A percentile compares a stretch with the other conserved stretches of the same genome.
These are phyloP conservation scores for Cardamine chenopodiifolia DNA, from an alignment of 345 rosid genomes.

Conservation along the genomic window DNA sequence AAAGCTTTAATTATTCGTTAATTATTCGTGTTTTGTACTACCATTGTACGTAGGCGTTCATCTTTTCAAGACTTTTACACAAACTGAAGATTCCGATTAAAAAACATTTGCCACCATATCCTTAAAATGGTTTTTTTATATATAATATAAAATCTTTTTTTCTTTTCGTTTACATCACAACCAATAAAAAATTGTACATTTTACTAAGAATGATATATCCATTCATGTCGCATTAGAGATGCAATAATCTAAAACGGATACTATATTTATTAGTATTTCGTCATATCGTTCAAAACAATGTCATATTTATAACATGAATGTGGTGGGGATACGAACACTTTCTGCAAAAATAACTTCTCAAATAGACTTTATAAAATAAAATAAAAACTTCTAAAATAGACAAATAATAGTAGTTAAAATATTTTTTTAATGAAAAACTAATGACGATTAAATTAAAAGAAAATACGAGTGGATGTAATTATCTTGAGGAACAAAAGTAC, in stretches of 20 bases:
- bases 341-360: neutral
- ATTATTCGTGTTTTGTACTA: neutral
- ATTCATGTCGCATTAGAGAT: neutral
- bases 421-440: neutral
- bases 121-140: neutral
- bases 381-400: neutral
- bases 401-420: neutral
- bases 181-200: neutral
- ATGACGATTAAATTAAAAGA: neutral
- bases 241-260: neutral
- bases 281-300: neutral
- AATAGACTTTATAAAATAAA: neutral
- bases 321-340: neutral
- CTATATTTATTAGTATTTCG: neutral
- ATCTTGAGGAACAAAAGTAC: slow-evolving; percentile 22
- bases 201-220: neutral
- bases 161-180: neutral
- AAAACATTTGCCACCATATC: neutral
- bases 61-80: neutral
- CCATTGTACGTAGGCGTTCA: neutral
- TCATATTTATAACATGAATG: neutral
- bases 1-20: neutral
- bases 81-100: neutral
- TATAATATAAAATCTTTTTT: neutral
- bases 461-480: slow-evolving; percentile 13